Evolutionary conservation across 2,329 filamentous ascomycete species (phyloP).

Genomic region (Pseudovirgaria hyperparasitica): DNA sequence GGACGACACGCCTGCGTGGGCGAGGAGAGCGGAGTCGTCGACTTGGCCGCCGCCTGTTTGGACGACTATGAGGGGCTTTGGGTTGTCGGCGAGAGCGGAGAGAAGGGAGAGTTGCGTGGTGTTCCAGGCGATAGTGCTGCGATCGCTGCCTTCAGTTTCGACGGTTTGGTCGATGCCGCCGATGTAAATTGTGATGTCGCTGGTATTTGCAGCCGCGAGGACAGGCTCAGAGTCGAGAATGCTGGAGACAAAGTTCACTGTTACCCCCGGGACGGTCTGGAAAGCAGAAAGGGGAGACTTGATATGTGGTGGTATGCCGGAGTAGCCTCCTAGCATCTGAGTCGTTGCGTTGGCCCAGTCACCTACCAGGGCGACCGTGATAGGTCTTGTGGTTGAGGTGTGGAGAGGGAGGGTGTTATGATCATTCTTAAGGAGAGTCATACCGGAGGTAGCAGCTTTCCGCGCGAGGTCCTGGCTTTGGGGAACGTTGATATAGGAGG

Average conservation of each 20-base stretch:
- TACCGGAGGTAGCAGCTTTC: conserved; percentile 36
- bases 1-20: conserved; percentile 35
- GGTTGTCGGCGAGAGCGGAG: conserved; percentile 29
- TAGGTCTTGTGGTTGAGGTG: conserved; percentile 19
- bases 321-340: conserved; percentile 49
- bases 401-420: conserved; percentile 33
- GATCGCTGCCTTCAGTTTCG: conserved; percentile 41
- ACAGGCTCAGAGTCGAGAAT: conserved; percentile 22
- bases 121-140: conserved; percentile 39
- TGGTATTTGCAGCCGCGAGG: conserved; percentile 23
- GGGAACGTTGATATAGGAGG: conserved; percentile 42
- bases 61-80: conserved; percentile 40
- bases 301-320: conserved; percentile 42
- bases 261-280: conserved; percentile 24
- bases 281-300: conserved; percentile 42
- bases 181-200: conserved; percentile 41
- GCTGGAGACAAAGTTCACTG: conserved; percentile 9
- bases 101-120: conserved; percentile 40
- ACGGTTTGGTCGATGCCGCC: conserved; percentile 42
- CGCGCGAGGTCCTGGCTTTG: conserved; percentile 43
- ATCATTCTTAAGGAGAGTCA: conserved; percentile 41
- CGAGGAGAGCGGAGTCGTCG: conserved; percentile 38
- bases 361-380: conserved; percentile 42
- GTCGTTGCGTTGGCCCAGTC: conserved; percentile 45
- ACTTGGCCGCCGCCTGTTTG: conserved; percentile 39